Evolutionary conservation across 352 stramenopile genomes (phyloP).

Genomic region (Pythium guiyangense): DNA sequence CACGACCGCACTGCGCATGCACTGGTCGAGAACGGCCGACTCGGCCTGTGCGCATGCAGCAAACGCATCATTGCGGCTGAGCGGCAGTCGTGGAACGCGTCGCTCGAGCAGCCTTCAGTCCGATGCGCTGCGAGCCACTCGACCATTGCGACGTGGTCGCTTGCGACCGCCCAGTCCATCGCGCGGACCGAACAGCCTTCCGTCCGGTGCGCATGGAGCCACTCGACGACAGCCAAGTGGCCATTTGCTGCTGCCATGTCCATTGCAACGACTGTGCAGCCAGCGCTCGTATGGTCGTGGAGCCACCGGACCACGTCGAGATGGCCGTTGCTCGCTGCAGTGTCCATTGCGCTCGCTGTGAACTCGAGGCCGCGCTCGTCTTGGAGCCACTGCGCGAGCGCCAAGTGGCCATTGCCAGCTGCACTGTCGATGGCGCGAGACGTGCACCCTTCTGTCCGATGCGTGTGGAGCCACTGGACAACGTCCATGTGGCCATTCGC

Average conservation of each 20-base stretch:
- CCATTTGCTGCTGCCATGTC: constrained; percentile 4
- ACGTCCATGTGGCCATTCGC: not conserved
- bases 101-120: constrained; percentile 5
- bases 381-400: constrained; percentile 3
- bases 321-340: constrained; percentile 1
- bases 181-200: constrained; percentile 14
- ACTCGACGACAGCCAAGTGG: constrained; percentile 4
- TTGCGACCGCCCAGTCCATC: constrained; percentile 16
- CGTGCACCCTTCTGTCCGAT: constrained; percentile 6
- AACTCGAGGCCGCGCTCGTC: constrained; percentile 4
- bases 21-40: constrained; percentile 1
- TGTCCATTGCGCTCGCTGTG: constrained; percentile 3
- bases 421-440: constrained; percentile 4
- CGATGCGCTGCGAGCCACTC: constrained; percentile 7
- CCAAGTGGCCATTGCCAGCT: constrained; percentile 1
- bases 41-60: constrained; percentile 2
- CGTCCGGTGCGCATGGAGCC: constrained; percentile 9
- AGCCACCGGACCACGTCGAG: constrained; percentile 5
- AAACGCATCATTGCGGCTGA: constrained; percentile 5
- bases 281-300: constrained; percentile 2
- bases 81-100: constrained; percentile 11
- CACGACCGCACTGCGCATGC: not conserved
- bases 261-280: constrained; percentile 4
- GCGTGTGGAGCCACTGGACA: constrained; percentile 6
- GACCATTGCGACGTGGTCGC: constrained; percentile 4